Conservation (phyloP, 176 grass and related monocot genomes). For the Lolium rigidum region DNA sequence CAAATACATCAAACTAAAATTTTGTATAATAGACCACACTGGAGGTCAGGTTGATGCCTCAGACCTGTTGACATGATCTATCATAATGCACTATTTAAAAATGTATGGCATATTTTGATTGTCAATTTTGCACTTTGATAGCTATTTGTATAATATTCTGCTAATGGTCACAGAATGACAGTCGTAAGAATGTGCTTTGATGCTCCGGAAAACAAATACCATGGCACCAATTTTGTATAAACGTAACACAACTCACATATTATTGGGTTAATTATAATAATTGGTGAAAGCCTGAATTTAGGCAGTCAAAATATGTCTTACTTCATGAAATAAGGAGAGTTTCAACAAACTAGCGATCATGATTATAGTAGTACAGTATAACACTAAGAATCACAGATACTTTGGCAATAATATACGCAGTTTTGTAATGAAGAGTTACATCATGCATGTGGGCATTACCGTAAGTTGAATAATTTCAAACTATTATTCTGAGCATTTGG, state of each 20-base stretch:
- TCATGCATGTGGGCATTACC: neutral
- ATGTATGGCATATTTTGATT: neutral
- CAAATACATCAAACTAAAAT: neutral
- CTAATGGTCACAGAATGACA: neutral
- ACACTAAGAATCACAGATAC: neutral
- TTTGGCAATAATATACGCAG: neutral
- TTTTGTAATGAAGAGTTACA: neutral
- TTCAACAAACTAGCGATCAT: neutral
- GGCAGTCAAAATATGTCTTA: neutral
- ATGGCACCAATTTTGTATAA: neutral
- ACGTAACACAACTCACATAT: neutral
- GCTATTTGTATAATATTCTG: neutral
- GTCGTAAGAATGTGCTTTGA: neutral
- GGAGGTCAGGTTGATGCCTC: neutral
- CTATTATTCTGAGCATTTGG: neutral
- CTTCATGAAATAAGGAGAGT: neutral
- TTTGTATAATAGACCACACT: constrained; percentile 5
- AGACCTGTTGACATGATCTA: neutral
- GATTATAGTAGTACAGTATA: neutral
- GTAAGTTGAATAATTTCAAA: neutral
- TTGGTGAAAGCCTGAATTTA: neutral
- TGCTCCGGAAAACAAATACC: neutral
- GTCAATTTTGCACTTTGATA: neutral
- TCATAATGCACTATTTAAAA: neutral
- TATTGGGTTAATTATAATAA: neutral